Conservation (phyloP, 306 rosid genomes). For the Echinosophora koreensis region DNA sequence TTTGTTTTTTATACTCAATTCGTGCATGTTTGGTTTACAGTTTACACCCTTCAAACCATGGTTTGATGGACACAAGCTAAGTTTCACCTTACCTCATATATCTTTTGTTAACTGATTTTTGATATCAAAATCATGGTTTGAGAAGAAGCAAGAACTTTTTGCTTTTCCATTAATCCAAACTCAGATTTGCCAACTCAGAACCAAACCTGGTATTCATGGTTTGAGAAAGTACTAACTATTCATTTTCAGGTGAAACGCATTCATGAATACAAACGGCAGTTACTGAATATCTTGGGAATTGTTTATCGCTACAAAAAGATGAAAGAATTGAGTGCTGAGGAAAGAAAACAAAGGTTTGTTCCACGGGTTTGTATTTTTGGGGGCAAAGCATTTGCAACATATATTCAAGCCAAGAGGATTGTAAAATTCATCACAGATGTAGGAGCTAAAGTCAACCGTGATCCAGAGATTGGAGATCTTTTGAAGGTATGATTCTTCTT, state of each 20-base stretch:
- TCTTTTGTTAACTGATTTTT: too few relatives aligned
- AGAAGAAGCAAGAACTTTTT: too few relatives aligned
- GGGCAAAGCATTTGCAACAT: conserved; percentile 97
- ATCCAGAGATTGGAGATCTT: conserved; percentile 90
- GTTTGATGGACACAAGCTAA: too few relatives aligned
- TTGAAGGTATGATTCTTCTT: conserved; percentile 70
- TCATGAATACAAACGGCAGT: conserved; percentile 94
- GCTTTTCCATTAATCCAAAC: too few relatives aligned
- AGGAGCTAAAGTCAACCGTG: conserved; percentile 75
- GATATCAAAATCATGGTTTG: too few relatives aligned
- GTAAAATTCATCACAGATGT: conserved; percentile 96
- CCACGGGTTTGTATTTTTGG: conserved; percentile 96
- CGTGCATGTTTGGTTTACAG: too few relatives aligned
- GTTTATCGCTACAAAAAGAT: conserved; percentile 94
- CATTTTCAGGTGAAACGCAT: conserved; percentile 93
- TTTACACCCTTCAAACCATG: too few relatives aligned
- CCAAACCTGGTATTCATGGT: background rate
- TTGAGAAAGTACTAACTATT: conserved; percentile 22
- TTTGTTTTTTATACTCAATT: conserved; percentile 10
- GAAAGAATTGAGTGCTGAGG: conserved; percentile 82
- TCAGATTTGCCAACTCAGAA: too few relatives aligned
- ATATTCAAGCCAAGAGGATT: conserved; percentile 96
- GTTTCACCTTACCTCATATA: too few relatives aligned
- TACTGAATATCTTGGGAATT: conserved; percentile 85
- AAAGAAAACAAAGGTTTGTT: conserved; percentile 70